A percentile compares a stretch with the other conserved stretches of the same genome.
Evolutionary conservation across 208 protist genomes (phyloP).

Genomic region (Crithidia thermophila): DNA sequence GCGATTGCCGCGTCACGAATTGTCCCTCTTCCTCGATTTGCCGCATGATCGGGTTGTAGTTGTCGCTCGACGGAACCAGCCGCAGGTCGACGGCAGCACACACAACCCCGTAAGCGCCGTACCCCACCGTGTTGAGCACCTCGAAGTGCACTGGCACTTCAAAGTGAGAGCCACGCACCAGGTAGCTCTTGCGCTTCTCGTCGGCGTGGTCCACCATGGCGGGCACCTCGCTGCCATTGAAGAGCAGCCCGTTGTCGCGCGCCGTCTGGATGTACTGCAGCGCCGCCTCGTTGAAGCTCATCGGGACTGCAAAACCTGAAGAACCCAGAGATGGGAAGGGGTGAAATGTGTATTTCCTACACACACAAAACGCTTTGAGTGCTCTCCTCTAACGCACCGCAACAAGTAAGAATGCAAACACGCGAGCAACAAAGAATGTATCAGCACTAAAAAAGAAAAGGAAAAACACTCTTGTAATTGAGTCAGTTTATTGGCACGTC

Average conservation of each 20-base stretch:
- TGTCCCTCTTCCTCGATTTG: slow-evolving; percentile 40
- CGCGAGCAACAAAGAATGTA: neutral
- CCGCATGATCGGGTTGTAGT: slow-evolving; percentile 37
- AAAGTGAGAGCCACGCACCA: slow-evolving; percentile 50
- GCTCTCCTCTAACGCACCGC: neutral
- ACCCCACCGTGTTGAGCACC: slow-evolving; percentile 57
- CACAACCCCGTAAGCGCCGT: slow-evolving; percentile 77
- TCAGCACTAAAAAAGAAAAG: neutral
- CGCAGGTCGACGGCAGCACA: slow-evolving; percentile 70
- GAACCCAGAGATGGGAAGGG: no score
- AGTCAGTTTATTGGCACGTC: no score
- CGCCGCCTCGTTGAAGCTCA: slow-evolving; percentile 31
- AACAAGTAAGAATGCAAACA: neutral
- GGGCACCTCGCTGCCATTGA: slow-evolving; percentile 21
- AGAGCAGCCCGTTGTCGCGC: slow-evolving; percentile 30
- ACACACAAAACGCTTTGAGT: no score
- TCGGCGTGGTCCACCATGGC: slow-evolving; percentile 19
- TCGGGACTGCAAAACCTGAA: no score
- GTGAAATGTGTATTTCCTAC: no score
- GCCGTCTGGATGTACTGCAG: slow-evolving; percentile 31
- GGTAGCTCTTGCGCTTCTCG: slow-evolving; percentile 54
- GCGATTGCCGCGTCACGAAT: slow-evolving; percentile 21
- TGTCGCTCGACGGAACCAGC: slow-evolving; percentile 36
- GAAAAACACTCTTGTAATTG: no score
- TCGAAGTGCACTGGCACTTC: slow-evolving; percentile 71